These are phyloP conservation scores for Hysterium pulicare DNA, from an alignment of 2,329 filamentous ascomycete genomes.

Conservation along the genomic window DNA sequence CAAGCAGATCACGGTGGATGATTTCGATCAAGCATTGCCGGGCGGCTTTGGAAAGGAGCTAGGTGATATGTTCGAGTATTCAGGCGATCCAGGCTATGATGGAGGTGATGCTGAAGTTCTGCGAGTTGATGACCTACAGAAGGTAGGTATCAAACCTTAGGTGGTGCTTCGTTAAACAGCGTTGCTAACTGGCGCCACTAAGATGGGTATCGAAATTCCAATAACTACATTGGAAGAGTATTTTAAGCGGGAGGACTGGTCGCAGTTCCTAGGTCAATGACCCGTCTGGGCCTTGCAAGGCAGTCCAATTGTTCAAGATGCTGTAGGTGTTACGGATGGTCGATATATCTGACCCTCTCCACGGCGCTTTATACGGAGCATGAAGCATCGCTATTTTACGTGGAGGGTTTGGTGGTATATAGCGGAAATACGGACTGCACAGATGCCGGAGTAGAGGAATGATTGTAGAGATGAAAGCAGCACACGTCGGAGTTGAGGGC, in stretches of 20 bases:
- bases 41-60: constrained; percentile 23
- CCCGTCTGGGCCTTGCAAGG: too few species aligned
- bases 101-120: constrained; percentile 20
- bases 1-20: constrained; percentile 12
- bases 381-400: too few species aligned
- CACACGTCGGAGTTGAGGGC: too few species aligned
- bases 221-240: constrained; percentile 11
- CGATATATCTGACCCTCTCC: too few species aligned
- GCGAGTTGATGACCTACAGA: constrained; percentile 11
- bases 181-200: constrained; percentile 1
- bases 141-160: constrained; percentile 8
- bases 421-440: too few species aligned
- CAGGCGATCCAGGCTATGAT: constrained; percentile 31
- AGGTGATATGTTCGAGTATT: constrained; percentile 25
- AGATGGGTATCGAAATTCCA: constrained; percentile 13
- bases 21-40: constrained; percentile 18
- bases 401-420: too few species aligned
- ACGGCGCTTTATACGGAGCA: too few species aligned
- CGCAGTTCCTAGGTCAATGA: constrained; percentile 10
- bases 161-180: too few species aligned
- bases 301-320: too few species aligned
- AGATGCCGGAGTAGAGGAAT: too few species aligned
- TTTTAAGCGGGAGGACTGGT: constrained; percentile 13
- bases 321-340: too few species aligned
- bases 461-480: too few species aligned